Evolutionary conservation across 1,284 basidiomycete genomes (phyloP), one percentile per base, ranked within the genome.

Genomic region (Schizopora paradoxa): DNA sequence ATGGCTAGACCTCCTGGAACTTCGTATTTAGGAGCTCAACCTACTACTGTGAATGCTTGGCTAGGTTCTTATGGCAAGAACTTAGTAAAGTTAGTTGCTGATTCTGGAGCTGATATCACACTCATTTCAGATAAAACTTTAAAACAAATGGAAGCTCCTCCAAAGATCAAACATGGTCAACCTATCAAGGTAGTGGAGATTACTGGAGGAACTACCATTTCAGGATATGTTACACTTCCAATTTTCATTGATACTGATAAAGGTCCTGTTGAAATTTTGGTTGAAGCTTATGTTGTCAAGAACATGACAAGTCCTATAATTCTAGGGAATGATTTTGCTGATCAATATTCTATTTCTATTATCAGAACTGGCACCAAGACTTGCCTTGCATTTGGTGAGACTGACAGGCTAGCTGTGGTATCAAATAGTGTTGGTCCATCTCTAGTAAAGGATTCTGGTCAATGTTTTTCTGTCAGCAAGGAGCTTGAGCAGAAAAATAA

Each of bases 241-340:
- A 8, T 65, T 3, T 51, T 35, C 27, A 62, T 62, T 41, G 22
- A 57, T 6, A 61, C 59, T 6, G 11, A 34, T 1, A 16, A 57
- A 5, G 59, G 62, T 10, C 48, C 54, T 2, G 56, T 64, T 0
- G 46, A 55, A 34, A 38, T 65, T 1, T 36, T 39, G 7, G 54
- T 63, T 1, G 62, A 66, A 42, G 63, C 62, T 1, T 64, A 65
- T 42, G 54, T 63, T 0, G 59, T 56, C 6, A 49, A 48, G 40
- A 44, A 41, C 16, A 56, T 56, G 53, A 46, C 50, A 14, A 43
- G 57, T 13, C 59, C 56, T 0, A 58, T 59, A 22, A 59, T 61
- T 16, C 46, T 63, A 3, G 62, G 61, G 10, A 64, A 62, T 46
- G 59, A 64, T 43, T 64, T 64, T 37, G 49, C 51, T 16, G 58